These are phyloP conservation scores for Albatrellus ellisii DNA, from an alignment of 768 basidiomycete genomes.

Conservation along the genomic window DNA sequence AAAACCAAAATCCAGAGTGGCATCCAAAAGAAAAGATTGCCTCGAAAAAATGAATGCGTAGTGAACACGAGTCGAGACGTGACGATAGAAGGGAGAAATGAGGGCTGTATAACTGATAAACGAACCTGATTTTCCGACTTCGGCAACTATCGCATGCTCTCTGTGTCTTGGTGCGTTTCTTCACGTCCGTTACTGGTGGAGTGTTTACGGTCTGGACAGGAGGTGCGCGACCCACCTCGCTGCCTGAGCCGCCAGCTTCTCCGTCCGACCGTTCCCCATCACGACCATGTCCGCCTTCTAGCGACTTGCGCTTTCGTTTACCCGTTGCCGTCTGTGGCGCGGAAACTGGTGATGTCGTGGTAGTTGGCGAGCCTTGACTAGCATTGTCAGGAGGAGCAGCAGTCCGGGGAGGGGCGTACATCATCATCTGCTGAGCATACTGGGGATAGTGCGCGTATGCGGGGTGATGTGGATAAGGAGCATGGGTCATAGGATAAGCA, in stretches of 20 bases:
- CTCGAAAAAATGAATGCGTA: constrained; percentile 6
- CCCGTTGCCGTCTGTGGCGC: constrained; percentile 17
- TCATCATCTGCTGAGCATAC: constrained; percentile 42
- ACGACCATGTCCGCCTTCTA: constrained; percentile 15
- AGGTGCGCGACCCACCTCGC: constrained; percentile 23
- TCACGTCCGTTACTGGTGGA: constrained; percentile 36
- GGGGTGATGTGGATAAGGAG: constrained; percentile 33
- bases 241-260: constrained; percentile 37
- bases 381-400: constrained; percentile 23
- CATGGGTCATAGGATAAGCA: constrained; percentile 16
- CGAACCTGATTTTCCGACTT: constrained; percentile 74
- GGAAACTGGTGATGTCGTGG: constrained; percentile 16
- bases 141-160: constrained; percentile 89
- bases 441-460: constrained; percentile 35
- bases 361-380: constrained; percentile 20
- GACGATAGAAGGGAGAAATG: constrained; percentile 3
- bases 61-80: no score
- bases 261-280: constrained; percentile 42
- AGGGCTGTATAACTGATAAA: background rate
- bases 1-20: no score
- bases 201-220: constrained; percentile 9
- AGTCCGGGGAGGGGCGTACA: constrained; percentile 38
- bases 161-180: constrained; percentile 88
- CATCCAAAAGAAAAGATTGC: constrained; percentile 1
- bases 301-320: constrained; percentile 52